These are phyloP conservation scores for Kwoniella shandongensis DNA, from an alignment of 768 basidiomycete genomes.

Conservation along the genomic window DNA sequence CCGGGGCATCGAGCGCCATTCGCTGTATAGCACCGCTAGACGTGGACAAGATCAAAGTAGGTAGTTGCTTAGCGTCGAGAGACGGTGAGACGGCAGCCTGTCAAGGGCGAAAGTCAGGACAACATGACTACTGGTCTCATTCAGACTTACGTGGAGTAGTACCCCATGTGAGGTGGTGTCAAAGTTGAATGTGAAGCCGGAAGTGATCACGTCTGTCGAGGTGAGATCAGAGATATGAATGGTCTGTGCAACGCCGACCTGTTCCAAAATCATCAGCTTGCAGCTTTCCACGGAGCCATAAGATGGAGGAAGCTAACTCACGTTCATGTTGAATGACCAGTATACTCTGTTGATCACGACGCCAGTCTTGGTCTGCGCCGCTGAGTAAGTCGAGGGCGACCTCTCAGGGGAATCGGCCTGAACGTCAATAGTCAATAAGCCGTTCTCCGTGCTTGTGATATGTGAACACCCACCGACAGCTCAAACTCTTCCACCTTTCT, in stretches of 20 bases:
- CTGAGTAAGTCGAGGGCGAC: constrained; percentile 62
- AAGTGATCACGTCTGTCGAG: constrained; percentile 24
- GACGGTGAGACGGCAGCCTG: constrained; percentile 29
- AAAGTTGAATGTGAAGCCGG: constrained; percentile 64
- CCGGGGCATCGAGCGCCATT: constrained; percentile 64
- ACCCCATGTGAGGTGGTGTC: constrained; percentile 67
- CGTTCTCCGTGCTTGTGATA: background rate
- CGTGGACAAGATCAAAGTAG: constrained; percentile 59
- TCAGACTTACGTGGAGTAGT: constrained; percentile 62
- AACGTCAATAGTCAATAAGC: background rate
- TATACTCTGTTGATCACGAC: constrained; percentile 65
- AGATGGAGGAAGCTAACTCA: constrained; percentile 50
- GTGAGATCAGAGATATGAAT: constrained; percentile 20
- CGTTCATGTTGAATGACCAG: constrained; percentile 64
- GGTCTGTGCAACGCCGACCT: constrained; percentile 32
- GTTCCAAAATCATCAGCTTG: constrained; percentile 7
- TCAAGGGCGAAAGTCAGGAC: background rate
- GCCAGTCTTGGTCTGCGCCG: constrained; percentile 59
- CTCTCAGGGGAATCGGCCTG: constrained; percentile 53
- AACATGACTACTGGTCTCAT: background rate
- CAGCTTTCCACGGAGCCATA: background rate
- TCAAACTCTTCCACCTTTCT: constrained; percentile 59
- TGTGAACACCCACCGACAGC: constrained; percentile 57
- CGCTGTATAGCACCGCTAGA: constrained; percentile 75
- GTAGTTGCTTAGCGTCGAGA: constrained; percentile 24